Percentiles rank a stretch among this genome's conserved stretches.
These are phyloP conservation scores for Phialophora verrucosa DNA, from an alignment of 2,329 filamentous ascomycete genomes.

Conservation along the genomic window DNA sequence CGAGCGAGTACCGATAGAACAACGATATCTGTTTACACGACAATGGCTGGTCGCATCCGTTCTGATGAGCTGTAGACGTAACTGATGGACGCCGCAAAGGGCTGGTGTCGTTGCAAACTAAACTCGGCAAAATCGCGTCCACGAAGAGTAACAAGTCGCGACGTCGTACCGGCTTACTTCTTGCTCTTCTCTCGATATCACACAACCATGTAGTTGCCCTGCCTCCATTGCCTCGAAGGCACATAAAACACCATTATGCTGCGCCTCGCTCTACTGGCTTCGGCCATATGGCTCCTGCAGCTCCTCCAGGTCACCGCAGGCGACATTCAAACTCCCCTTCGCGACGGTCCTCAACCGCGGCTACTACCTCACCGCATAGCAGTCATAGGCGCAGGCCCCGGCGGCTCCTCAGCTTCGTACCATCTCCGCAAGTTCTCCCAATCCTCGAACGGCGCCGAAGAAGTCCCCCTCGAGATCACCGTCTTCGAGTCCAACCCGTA, in stretches of 20 bases:
- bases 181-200: background rate
- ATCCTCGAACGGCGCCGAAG: slow-evolving; percentile 50
- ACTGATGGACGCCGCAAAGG: background rate
- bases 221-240: slow-evolving; percentile 13
- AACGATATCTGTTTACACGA: background rate
- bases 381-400: slow-evolving; percentile 76
- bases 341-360: background rate
- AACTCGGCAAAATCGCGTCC: slow-evolving; percentile 22
- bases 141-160: background rate
- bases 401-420: slow-evolving; percentile 85
- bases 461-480: slow-evolving; percentile 74
- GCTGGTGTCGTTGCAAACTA: background rate
- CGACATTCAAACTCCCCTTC: slow-evolving; percentile 19
- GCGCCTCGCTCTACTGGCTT: background rate
- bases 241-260: slow-evolving; percentile 16
- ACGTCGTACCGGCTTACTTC: background rate
- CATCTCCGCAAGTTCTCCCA: slow-evolving; percentile 75
- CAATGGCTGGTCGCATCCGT: background rate
- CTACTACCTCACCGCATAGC: slow-evolving; percentile 34
- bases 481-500: slow-evolving; percentile 80
- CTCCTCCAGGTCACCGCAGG: slow-evolving; percentile 14
- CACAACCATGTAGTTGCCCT: slow-evolving; percentile 9
- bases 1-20: background rate
- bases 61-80: background rate
- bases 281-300: background rate